Evolutionary conservation across 768 basidiomycete species (phyloP).

Genomic region (Lentinula raphanica): DNA sequence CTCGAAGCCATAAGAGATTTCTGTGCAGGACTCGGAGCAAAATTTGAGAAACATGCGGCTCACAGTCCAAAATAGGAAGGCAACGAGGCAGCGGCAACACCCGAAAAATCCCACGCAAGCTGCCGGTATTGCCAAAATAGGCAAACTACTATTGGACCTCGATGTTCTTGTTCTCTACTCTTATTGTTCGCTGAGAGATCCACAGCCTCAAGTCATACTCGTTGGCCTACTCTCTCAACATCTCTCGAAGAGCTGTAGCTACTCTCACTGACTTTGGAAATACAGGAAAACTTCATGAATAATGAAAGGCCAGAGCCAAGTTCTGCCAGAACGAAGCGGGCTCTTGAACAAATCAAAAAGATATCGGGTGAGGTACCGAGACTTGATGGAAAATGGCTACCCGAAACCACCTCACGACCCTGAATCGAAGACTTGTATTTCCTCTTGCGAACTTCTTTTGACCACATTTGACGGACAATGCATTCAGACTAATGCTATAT

Average conservation of each 20-base stretch:
- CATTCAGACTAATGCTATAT: not conserved
- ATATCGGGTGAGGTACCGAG: not conserved
- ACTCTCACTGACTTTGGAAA: no score
- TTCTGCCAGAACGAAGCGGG: not conserved
- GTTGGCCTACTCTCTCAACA: no score
- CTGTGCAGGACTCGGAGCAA: no score
- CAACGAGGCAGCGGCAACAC: not conserved
- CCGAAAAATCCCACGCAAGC: not conserved
- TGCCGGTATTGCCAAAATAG: not conserved
- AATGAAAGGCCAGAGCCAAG: no score
- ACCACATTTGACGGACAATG: constrained; percentile 4
- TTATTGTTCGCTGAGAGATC: not conserved
- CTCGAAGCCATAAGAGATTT: no score
- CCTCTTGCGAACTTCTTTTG: not conserved
- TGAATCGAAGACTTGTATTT: not conserved
- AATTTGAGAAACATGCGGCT: no score
- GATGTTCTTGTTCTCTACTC: not conserved
- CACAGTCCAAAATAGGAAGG: not conserved
- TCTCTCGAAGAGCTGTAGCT: no score
- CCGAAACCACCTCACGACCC: not conserved
- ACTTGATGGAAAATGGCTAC: not conserved
- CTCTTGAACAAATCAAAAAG: not conserved
- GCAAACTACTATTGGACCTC: not conserved
- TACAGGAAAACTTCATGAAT: no score
- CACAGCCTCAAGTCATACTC: not conserved